Base-by-base conservation (phyloP, 2,329 filamentous ascomycete genomes). In the Colletotrichum graminicola region DNA sequence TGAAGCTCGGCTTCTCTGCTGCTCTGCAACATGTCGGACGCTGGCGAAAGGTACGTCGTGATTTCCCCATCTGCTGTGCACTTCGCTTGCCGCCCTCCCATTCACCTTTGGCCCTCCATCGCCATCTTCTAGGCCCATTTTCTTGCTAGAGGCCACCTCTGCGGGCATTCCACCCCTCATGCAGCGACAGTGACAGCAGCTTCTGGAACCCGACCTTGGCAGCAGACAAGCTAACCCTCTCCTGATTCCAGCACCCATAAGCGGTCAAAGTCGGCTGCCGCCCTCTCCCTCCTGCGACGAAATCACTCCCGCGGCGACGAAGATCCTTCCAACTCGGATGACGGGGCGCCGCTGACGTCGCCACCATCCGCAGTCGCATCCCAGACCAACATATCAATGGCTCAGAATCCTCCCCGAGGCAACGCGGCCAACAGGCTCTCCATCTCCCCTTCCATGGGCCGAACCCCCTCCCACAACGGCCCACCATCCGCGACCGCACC, bases 281-380 rank as follows among this genome's bases (percentile, higher is more conserved):
- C 86, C 57, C 79, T 89, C 74, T 83, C 87, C 78, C 78, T 91
- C 77, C 79, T 91, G 78, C 83, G 87, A 73, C 84, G 87, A 74
- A 87, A 83, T 76, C 85, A 87, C 65, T 81, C 80, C 73, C 82
- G 83, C 73, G 83, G 84, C 75, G 84, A 87, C 77, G 86, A 88
- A 76, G 87, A 88, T 71, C 85, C 87, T 74, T 82, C 81, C 65
- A 75, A 73, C 54, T 83, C 83, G 21, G 85, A 88, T 76, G 86
- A 88, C 79, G 83, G 83, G 73, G 84, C 82, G 74, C 80, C 79
- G 66, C 72, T 61, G 71, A 73, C 75, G 63, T 74, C 66, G 65
- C 79, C 82, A 23, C 73, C 78, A 56, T 78, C 81, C 66, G 79
- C 76, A 73, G 77, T 80, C 54, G 76, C 77, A 45, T 76, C 81